Base-by-base conservation (phyloP, 306 rosid genomes). In the Quercus alba region DNA sequence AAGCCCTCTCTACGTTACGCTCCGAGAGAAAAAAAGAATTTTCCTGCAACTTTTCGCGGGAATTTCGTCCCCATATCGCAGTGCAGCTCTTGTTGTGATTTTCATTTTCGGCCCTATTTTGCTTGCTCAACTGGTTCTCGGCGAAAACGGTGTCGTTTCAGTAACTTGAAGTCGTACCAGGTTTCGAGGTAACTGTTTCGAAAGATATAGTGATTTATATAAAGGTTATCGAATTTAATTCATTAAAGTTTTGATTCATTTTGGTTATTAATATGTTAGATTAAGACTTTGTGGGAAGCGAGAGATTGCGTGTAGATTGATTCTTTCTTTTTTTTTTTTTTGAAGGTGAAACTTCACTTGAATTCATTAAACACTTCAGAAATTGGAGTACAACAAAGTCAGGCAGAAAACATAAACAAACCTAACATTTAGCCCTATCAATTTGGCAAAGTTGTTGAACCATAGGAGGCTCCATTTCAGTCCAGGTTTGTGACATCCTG, bases 1-100 rank as follows among this genome's bases (percentile, higher is more conserved):
- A 52, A 20, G 46, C 46, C 79, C 64, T 77, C 76, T 3, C 15
- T 49, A 49, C 41, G 46, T 33, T 64, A 51, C 19, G 31, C 15
- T 25, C 44, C 20, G 74, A 6, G 46, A 41, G 46, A 41, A 41
- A 8, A 18, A 21, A 94, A 92, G 98, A 87, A 78, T 83, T 78
- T 88, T 72, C 58, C 90, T 4, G 89, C 87, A 41, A 80, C 89
- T 83, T 81, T 91, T 76, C 88, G 92, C 58, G 84, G 91, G 80
- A 91, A 83, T 72, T 71, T 80, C 73, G 56, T 88, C 71, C 89
- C 94, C 73, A 66, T 84, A 14, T 89, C 88, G 31, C 91, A 75
- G 57, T 90, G 91, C 78, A 83, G 90, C 80, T 90, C 88, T 78
- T 91, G 97, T 86, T 87, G 82, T 26, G 79, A 88, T 84, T 81